Evolutionary conservation across 73 alveolate species (phyloP), one percentile per base, ranked within the genome.

Genomic region (Effrenium voratum): DNA sequence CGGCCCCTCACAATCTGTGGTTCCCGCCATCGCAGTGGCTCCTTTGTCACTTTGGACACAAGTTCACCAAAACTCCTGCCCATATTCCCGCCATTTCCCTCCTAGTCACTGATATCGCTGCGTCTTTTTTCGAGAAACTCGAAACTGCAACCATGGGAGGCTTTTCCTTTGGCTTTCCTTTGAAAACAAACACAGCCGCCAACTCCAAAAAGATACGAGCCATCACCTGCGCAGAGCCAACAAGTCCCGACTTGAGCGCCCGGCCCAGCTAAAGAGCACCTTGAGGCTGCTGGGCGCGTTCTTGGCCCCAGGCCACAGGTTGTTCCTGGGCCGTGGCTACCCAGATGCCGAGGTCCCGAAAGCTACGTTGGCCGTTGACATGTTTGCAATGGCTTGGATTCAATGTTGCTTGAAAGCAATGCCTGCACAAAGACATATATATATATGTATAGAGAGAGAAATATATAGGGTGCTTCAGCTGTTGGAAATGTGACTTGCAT

Each of bases 251-350:
- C 66, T 80, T 66, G 47, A 70, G 5, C n/a, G 16, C 91, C 72
- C 10, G 50, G 43, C 97, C 98, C 98, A 91, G 59, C 98, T 72
- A 77, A 91, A 73, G 63, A 91, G 60, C 90, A 91, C 98, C 41
- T 59, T 50, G n/a, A 91, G 77, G 32, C 79, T 47, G 12, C 55
- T 10, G 22, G 98, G 98, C 59, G 72, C 34, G 98, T 91, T 91
- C 98, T 47, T 68, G 34, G 98, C 98, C 1, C 76, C 98, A 22
- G 98, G 98, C 87, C 87, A 91, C 57, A 91, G 79, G 76, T 91
- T 91, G 63, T 73, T 87, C 95, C 95, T 87, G 5, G 43, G 63
- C 57, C n/a, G n/a, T n/a, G n/a, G n/a, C n/a, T n/a, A n/a, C n/a
- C n/a, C n/a, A 72, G 49, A 72, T 38, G 83, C 22, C n/a, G 49